phyloP scores from a whole-genome alignment of 176 grass and related monocot genomes.

The Cymbopogon citratus region DNA sequence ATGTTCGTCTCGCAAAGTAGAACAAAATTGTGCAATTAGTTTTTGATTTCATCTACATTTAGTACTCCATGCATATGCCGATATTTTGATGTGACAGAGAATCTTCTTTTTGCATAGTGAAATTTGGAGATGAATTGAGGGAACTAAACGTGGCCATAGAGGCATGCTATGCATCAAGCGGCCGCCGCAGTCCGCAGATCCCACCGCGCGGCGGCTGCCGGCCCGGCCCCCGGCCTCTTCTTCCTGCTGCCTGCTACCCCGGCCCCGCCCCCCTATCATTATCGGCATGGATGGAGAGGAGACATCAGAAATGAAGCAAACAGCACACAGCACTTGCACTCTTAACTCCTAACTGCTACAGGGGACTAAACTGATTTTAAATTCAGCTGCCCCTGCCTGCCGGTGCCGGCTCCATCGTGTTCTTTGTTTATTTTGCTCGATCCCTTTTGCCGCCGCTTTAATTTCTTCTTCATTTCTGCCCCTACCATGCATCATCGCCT shows the following conservation, averaged over 20 bases:
- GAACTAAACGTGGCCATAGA: no score
- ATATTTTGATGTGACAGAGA: no score
- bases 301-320: constrained; percentile 35
- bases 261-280: constrained; percentile 6
- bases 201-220: neutral
- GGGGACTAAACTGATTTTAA: constrained; percentile 16
- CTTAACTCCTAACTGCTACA: constrained; percentile 32
- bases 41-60: no score
- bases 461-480: neutral
- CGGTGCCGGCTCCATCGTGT: neutral
- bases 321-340: constrained; percentile 37
- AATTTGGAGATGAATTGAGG: no score
- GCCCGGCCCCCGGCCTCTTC: neutral
- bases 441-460: constrained; percentile 29
- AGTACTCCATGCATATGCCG: no score
- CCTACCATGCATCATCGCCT: constrained; percentile 2
- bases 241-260: neutral
- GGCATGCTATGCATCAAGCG: constrained; percentile 20
- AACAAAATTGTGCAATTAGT: no score
- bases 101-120: no score
- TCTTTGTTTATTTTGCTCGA: constrained; percentile 7
- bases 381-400: neutral
- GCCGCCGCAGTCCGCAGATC: neutral
- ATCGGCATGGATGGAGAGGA: constrained; percentile 26
- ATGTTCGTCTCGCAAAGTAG: no score